A percentile compares a stretch with the other conserved stretches of the same genome.
phyloP scores from a whole-genome alignment of 2,329 filamentous ascomycete species.

The Epichloe typhina region DNA sequence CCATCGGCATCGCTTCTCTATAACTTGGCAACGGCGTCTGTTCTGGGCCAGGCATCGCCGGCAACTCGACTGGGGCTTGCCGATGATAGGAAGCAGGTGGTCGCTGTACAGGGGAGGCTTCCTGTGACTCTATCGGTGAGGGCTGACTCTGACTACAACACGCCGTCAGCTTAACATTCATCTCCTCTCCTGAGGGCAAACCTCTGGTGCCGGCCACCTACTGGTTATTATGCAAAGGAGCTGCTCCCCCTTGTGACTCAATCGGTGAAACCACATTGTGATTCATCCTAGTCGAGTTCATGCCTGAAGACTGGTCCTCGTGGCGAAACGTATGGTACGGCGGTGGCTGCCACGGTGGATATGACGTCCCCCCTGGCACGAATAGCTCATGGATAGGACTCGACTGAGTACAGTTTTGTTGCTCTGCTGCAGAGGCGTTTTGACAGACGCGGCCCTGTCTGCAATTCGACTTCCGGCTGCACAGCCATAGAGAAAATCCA shows the following conservation, averaged over 20 bases:
- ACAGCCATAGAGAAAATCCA: neutral
- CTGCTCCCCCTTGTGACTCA: neutral
- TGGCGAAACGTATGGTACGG: neutral
- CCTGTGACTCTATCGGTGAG: neutral
- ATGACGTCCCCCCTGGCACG: neutral
- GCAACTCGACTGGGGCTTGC: slow-evolving; percentile 4
- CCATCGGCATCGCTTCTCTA: slow-evolving; percentile 12
- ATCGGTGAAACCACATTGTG: neutral
- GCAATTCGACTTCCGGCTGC: neutral
- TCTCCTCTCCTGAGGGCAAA: neutral
- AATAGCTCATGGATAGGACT: neutral
- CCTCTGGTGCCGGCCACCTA: neutral
- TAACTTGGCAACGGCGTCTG: slow-evolving; percentile 18
- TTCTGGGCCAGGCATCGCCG: slow-evolving; percentile 13
- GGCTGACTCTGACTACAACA: neutral
- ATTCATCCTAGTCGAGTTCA: neutral
- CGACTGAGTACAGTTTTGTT: neutral
- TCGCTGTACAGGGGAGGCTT: neutral
- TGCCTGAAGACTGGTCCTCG: neutral
- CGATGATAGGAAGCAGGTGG: neutral
- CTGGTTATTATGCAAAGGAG: neutral
- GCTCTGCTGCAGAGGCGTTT: neutral
- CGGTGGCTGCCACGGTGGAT: neutral
- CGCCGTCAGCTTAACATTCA: neutral
- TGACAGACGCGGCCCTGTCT: neutral